Percentiles rank a stretch among this genome's conserved stretches.
Conservation (phyloP, 2,329 filamentous ascomycete species). For the Pestalotiopsis sp. region DNA sequence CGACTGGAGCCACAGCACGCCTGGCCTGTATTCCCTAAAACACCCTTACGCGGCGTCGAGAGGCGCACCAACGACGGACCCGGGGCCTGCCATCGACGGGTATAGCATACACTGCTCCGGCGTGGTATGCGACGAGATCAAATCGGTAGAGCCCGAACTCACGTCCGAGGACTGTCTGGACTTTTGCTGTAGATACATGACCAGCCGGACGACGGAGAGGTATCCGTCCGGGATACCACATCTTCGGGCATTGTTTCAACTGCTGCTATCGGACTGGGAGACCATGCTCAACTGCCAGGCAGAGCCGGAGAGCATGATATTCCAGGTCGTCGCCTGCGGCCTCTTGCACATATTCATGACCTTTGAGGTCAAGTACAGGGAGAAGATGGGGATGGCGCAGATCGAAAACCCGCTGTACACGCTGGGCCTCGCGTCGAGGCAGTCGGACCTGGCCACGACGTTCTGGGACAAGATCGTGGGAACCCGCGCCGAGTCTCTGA, state of each 20-base stretch:
- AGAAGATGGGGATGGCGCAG: not conserved
- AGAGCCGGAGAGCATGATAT: slow-evolving; percentile 6
- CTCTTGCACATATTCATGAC: slow-evolving; percentile 3
- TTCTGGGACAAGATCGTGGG: slow-evolving; percentile 8
- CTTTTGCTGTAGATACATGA: slow-evolving; percentile 4
- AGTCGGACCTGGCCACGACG: not conserved
- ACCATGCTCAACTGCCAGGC: slow-evolving; percentile 2
- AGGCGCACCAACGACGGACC: not conserved
- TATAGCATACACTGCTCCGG: not conserved
- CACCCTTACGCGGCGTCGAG: slow-evolving; percentile 2
- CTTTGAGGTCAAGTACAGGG: not conserved
- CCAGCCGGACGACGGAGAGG: not conserved
- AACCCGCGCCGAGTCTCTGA: not conserved
- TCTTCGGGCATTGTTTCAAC: not conserved
- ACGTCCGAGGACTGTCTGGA: not conserved
- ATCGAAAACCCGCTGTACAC: not conserved
- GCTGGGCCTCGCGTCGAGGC: not conserved
- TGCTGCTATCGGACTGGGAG: slow-evolving; percentile 5
- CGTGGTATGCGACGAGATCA: not conserved
- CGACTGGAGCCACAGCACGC: not conserved
- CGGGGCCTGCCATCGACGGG: not conserved
- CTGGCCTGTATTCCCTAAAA: not conserved
- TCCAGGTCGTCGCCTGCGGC: slow-evolving; percentile 1
- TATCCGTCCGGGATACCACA: slow-evolving; percentile 5
- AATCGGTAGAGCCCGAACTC: not conserved